Conservation (phyloP, 768 basidiomycete genomes). For the Tricholoma bakamatsutake region DNA sequence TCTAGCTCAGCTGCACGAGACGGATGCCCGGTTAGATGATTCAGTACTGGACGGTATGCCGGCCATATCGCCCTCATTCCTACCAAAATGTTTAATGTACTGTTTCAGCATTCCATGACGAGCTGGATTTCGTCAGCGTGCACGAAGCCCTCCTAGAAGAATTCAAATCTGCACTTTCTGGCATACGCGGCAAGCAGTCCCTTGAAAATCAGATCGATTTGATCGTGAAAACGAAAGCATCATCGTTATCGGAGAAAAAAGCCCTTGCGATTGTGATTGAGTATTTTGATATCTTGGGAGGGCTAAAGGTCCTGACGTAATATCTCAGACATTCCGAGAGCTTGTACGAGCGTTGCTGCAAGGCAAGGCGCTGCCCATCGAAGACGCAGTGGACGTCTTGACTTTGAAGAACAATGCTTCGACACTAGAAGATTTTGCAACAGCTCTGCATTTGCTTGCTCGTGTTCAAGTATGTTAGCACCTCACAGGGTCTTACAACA, state of each 20-base stretch:
- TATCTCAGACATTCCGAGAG: conserved; percentile 53
- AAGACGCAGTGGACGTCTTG: conserved; percentile 79
- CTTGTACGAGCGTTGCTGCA: conserved; percentile 64
- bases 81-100: conserved; percentile 3
- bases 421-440: conserved; percentile 58
- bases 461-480: conserved; percentile 40
- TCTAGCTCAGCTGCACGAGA: conserved; percentile 71
- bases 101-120: conserved; percentile 71
- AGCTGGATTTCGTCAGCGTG: conserved; percentile 81
- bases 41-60: conserved; percentile 49
- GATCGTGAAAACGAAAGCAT: conserved; percentile 51
- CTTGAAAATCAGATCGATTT: conserved; percentile 65
- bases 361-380: conserved; percentile 67
- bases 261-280: conserved; percentile 47
- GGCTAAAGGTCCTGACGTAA: conserved; percentile 19
- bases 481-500: not conserved
- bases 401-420: conserved; percentile 76
- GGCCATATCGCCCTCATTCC: not conserved
- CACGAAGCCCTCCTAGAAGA: conserved; percentile 65
- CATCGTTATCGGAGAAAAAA: conserved; percentile 36
- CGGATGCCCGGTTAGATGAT: conserved; percentile 40
- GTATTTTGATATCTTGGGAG: not conserved
- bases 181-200: conserved; percentile 52
- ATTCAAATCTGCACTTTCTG: conserved; percentile 45
- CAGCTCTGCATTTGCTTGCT: conserved; percentile 61